Evolutionary conservation across 371 early-diverging fungal genomes (phyloP).

Genomic region (Phascolomyces articulosus): DNA sequence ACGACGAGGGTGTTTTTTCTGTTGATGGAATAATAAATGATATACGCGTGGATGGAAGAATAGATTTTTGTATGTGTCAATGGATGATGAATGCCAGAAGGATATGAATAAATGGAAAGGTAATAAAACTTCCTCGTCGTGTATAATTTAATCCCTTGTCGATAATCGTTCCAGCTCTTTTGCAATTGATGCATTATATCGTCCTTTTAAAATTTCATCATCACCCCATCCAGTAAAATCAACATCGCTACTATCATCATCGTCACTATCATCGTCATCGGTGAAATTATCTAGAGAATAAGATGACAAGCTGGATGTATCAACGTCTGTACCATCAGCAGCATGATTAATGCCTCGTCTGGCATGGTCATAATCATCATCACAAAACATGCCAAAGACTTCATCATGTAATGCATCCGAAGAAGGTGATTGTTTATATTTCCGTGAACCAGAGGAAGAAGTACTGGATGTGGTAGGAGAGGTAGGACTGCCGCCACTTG

Average conservation of each 20-base stretch:
- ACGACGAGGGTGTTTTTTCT: too few species aligned
- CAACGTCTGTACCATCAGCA: background rate
- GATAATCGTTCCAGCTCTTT: background rate
- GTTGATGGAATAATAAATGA: too few species aligned
- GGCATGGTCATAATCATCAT: slow-evolving; percentile 24
- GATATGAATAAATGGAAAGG: too few species aligned
- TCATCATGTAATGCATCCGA: slow-evolving; percentile 30
- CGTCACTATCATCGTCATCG: slow-evolving; percentile 15
- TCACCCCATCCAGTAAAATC: slow-evolving; percentile 51
- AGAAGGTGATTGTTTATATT: slow-evolving; percentile 16
- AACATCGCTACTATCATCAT: slow-evolving; percentile 15
- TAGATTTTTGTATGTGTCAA: too few species aligned
- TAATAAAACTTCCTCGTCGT: too few species aligned
- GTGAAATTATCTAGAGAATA: background rate
- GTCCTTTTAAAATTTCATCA: slow-evolving; percentile 40
- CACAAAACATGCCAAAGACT: slow-evolving; percentile 45
- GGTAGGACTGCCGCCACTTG: slow-evolving; percentile 2
- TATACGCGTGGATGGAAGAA: too few species aligned
- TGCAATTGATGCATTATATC: slow-evolving; percentile 16
- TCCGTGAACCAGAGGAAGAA: background rate
- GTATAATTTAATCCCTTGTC: background rate
- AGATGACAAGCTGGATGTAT: background rate
- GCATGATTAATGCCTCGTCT: background rate
- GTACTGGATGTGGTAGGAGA: background rate
- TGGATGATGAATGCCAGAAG: too few species aligned